Evolutionary conservation across 768 basidiomycete species (phyloP).

Genomic region (Zangia roseola): DNA sequence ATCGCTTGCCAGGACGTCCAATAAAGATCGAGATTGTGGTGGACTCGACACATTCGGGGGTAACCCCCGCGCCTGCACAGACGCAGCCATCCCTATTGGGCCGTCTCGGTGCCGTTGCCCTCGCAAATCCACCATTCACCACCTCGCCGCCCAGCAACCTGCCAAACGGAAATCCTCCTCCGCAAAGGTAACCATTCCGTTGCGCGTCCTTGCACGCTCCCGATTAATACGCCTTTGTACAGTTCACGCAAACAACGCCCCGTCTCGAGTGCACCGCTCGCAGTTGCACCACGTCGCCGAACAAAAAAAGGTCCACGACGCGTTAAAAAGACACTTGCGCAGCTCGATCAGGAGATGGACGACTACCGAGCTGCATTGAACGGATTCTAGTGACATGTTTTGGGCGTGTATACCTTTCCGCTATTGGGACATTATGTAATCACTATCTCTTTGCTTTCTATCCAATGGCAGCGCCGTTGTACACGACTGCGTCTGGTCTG

Average conservation of each 20-base stretch:
- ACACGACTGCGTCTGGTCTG: conserved; percentile 85
- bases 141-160: conserved; percentile 11
- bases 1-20: conserved; percentile 49
- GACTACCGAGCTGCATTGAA: conserved; percentile 55
- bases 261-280: conserved; percentile 18
- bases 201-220: not conserved
- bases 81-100: conserved; percentile 38
- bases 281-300: conserved; percentile 39
- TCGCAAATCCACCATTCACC: not conserved
- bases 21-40: conserved; percentile 64
- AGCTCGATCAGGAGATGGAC: conserved; percentile 81
- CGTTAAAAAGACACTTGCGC: conserved; percentile 62
- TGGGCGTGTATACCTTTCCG: not conserved
- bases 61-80: conserved; percentile 24
- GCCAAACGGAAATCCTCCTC: conserved; percentile 14
- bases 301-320: conserved; percentile 75
- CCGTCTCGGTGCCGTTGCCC: conserved; percentile 30
- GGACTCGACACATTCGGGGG: conserved; percentile 36
- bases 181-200: conserved; percentile 11
- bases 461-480: conserved; percentile 85
- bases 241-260: conserved; percentile 22
- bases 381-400: not conserved
- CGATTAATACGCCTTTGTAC: conserved; percentile 1
- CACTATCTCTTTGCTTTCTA: not conserved
- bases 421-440: conserved; percentile 21